Percentiles rank a stretch among this genome's conserved stretches.
These are phyloP conservation scores for Suhomyces terraborum DNA, from an alignment of 1,139 yeast genomes.

Conservation along the genomic window DNA sequence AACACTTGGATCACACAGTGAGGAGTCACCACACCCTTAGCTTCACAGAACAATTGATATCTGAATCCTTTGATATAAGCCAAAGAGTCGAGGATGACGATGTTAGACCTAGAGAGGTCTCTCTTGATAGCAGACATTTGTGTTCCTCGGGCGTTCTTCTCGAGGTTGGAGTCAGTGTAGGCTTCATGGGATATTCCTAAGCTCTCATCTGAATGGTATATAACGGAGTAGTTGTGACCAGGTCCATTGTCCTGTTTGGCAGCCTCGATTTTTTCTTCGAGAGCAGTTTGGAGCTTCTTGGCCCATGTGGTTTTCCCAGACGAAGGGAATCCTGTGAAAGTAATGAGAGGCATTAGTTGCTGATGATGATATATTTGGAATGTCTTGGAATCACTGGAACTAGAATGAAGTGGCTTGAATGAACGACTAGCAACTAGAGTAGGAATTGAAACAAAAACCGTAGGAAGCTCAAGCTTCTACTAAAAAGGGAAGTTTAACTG, in stretches of 20 bases:
- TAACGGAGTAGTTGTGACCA: slow-evolving; percentile 59
- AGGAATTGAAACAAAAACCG: too few relatives aligned
- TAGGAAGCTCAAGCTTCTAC: too few relatives aligned
- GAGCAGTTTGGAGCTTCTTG: slow-evolving; percentile 45
- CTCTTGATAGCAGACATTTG: slow-evolving; percentile 90
- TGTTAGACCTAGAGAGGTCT: slow-evolving; percentile 63
- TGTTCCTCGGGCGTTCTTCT: slow-evolving; percentile 78
- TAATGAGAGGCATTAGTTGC: slow-evolving; percentile 92
- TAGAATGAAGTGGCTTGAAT: too few relatives aligned
- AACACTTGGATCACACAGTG: slow-evolving; percentile 82
- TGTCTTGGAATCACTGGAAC: too few relatives aligned
- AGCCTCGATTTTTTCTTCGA: slow-evolving; percentile 50
- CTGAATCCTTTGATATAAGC: slow-evolving; percentile 94
- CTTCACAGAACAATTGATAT: slow-evolving; percentile 91
- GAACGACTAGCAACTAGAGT: too few relatives aligned
- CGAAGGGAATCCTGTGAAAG: slow-evolving; percentile 82
- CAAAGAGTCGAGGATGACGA: slow-evolving; percentile 83
- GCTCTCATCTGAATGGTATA: slow-evolving; percentile 74
- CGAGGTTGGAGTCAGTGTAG: slow-evolving; percentile 69
- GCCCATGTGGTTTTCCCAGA: slow-evolving; percentile 86
- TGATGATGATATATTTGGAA: too few relatives aligned
- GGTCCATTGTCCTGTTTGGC: slow-evolving; percentile 41
- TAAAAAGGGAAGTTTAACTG: too few relatives aligned
- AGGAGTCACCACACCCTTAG: slow-evolving; percentile 79
- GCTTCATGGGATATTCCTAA: slow-evolving; percentile 70